phyloP scores from a whole-genome alignment of 495 filamentous ascomycete genomes.

The Aspergillus ostianus region DNA sequence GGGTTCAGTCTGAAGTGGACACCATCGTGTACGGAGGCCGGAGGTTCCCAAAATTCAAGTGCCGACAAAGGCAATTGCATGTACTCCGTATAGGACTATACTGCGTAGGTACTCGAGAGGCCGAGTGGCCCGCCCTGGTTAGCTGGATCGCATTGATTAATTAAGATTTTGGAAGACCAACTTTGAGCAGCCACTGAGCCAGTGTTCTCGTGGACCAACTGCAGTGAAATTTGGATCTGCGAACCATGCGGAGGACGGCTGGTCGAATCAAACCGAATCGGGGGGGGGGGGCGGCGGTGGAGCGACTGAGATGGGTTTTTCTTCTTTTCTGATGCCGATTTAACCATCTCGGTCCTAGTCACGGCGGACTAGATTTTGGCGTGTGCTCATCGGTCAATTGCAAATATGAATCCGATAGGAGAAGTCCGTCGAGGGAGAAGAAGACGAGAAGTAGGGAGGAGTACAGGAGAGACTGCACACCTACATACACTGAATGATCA shows the following conservation, averaged over 20 bases:
- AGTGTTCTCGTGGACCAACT: not conserved
- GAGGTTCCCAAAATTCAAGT: too few species aligned
- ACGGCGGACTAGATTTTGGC: not conserved
- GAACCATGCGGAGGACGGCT: slow-evolving; percentile 23
- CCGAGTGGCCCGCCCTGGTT: too few species aligned
- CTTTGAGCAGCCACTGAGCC: not conserved
- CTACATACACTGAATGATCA: too few species aligned
- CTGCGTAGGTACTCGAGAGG: too few species aligned
- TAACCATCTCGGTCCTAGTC: not conserved
- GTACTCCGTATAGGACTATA: too few species aligned
- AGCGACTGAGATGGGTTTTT: not conserved
- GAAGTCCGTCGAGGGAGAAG: too few species aligned
- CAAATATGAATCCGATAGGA: too few species aligned
- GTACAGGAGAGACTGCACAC: too few species aligned
- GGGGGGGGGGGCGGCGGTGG: slow-evolving; percentile 4
- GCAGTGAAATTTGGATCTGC: slow-evolving; percentile 30
- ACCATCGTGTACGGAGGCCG: not conserved
- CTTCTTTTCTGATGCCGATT: not conserved
- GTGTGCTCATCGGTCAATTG: too few species aligned
- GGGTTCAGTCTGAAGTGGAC: not conserved
- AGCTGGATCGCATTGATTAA: not conserved
- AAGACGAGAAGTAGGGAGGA: too few species aligned
- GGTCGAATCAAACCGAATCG: slow-evolving; percentile 13
- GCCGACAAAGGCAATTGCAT: too few species aligned
- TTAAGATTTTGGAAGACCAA: not conserved